phyloP scores from a whole-genome alignment of 1,139 yeast genomes.

The Petasospora fabianii region DNA sequence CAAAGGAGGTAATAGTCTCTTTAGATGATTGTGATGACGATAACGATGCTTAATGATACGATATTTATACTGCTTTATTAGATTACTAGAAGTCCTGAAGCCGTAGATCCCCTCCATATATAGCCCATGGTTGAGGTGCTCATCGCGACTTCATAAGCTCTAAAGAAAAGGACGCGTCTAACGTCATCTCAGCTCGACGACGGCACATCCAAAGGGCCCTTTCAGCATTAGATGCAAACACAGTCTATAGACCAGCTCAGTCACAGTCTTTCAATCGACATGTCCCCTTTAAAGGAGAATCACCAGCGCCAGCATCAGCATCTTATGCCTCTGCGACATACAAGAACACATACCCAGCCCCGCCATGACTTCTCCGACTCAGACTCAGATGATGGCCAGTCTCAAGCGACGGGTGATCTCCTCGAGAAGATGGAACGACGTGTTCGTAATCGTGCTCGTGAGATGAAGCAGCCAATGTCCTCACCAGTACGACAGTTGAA shows the following conservation, averaged over 20 bases:
- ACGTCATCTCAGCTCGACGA: too few species aligned
- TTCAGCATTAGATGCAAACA: neutral
- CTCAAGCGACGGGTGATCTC: constrained; percentile 1
- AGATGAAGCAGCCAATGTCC: constrained; percentile 14
- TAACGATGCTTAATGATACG: neutral
- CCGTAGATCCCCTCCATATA: too few species aligned
- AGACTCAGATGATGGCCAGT: constrained; percentile 1
- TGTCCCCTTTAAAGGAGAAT: too few species aligned
- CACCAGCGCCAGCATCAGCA: too few species aligned
- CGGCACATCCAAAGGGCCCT: too few species aligned
- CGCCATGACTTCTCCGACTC: neutral
- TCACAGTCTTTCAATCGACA: neutral
- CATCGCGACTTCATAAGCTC: too few species aligned
- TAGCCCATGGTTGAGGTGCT: too few species aligned
- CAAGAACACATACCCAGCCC: neutral
- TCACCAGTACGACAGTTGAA: constrained; percentile 8
- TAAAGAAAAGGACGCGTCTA: too few species aligned
- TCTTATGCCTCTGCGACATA: constrained; percentile 1
- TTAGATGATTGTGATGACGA: constrained; percentile 2
- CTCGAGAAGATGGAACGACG: constrained; percentile 8
- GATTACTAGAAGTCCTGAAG: too few species aligned
- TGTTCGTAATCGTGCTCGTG: constrained; percentile 3
- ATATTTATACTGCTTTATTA: too few species aligned
- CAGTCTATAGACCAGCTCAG: too few species aligned
- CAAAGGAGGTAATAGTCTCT: constrained; percentile 11